phyloP scores from a whole-genome alignment of 768 basidiomycete genomes.

The Lentinus tigrinus region DNA sequence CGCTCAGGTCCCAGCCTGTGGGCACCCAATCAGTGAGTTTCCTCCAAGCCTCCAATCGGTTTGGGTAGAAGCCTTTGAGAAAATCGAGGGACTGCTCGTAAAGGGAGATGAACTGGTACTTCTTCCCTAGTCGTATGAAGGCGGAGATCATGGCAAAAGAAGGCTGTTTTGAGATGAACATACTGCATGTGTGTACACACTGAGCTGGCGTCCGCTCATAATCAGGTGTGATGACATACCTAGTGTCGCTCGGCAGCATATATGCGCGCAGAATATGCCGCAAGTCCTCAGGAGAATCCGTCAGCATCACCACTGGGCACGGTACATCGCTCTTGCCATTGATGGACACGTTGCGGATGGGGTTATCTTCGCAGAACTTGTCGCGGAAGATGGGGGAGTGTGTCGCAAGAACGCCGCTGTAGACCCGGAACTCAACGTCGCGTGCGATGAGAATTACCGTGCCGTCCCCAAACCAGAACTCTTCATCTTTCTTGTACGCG shows the following conservation, averaged over 20 bases:
- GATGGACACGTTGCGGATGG: background rate
- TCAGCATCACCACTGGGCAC: background rate
- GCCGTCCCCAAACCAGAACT: constrained; percentile 31
- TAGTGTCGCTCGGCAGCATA: background rate
- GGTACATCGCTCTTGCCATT: background rate
- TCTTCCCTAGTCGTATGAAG: constrained; percentile 11
- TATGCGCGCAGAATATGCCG: background rate
- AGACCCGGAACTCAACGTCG: constrained; percentile 25
- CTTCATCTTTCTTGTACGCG: background rate
- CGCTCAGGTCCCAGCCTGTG: background rate
- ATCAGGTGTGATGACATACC: background rate
- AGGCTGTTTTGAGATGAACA: background rate
- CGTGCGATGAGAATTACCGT: constrained; percentile 26
- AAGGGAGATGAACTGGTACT: constrained; percentile 11
- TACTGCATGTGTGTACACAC: background rate
- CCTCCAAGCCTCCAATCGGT: constrained; percentile 4
- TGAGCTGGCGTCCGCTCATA: too few species aligned
- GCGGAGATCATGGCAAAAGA: background rate
- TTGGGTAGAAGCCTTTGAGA: constrained; percentile 7
- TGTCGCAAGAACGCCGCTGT: constrained; percentile 21
- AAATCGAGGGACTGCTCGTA: background rate
- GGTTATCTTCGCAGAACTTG: background rate
- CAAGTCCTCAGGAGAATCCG: background rate
- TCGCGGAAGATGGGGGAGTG: constrained; percentile 27
- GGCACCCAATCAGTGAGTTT: background rate